phyloP scores from a whole-genome alignment of 2,329 filamentous ascomycete genomes.

The Botrytis cinerea region DNA sequence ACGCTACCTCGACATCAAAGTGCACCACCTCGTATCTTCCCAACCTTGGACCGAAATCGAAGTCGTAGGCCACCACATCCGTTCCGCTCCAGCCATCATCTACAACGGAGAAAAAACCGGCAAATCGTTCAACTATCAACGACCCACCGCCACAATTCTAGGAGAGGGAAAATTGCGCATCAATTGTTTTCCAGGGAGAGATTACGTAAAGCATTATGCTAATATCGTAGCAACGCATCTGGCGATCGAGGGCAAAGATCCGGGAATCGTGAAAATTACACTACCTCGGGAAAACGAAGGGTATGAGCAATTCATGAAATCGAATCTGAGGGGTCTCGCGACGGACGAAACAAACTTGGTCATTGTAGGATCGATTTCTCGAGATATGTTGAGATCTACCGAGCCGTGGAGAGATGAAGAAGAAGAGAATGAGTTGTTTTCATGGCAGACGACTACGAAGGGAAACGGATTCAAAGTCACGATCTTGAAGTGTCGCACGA shows the following conservation, averaged over 20 bases:
- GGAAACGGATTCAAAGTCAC: not conserved
- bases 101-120: not conserved
- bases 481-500: not conserved
- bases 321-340: not conserved
- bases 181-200: constrained; percentile 5
- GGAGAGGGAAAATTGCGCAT: not conserved
- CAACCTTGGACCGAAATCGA: not conserved
- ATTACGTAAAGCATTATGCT: not conserved
- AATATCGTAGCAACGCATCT: constrained; percentile 5
- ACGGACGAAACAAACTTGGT: not conserved
- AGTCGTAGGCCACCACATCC: not conserved
- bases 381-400: not conserved
- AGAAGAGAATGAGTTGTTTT: not conserved
- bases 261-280: not conserved
- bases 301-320: not conserved
- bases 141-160: not conserved
- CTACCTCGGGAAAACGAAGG: not conserved
- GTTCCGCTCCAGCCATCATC: not conserved
- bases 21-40: not conserved
- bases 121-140: not conserved
- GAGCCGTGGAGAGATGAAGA: not conserved
- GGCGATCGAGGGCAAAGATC: not conserved
- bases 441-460: not conserved
- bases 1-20: constrained; percentile 5
- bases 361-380: not conserved